Percentiles rank a stretch among this genome's conserved stretches.
Evolutionary conservation across 768 basidiomycete genomes (phyloP).

Genomic region (Leccinum subgranulosum): DNA sequence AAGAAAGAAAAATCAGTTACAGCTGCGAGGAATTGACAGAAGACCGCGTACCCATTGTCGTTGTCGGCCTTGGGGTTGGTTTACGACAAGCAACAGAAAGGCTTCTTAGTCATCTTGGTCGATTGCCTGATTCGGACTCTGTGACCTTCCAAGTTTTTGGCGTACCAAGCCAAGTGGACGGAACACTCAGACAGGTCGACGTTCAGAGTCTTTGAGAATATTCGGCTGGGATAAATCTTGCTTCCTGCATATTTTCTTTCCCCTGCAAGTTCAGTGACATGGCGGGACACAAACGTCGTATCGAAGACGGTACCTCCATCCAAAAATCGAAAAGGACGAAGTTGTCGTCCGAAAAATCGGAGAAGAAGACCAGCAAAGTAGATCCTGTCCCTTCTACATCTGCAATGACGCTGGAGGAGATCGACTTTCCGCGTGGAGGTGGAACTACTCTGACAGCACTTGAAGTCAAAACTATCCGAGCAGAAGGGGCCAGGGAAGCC

Average conservation of each 20-base stretch:
- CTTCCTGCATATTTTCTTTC: background rate
- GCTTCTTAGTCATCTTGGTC: background rate
- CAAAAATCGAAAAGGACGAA: conserved; percentile 64
- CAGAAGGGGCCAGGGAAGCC: conserved; percentile 83
- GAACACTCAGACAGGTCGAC: too few relatives aligned
- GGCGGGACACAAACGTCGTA: conserved; percentile 57
- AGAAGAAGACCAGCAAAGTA: conserved; percentile 20
- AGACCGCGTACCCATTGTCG: conserved; percentile 31
- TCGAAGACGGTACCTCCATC: conserved; percentile 49
- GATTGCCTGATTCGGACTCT: conserved; percentile 14
- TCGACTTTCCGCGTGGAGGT: conserved; percentile 95
- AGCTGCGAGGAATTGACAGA: background rate
- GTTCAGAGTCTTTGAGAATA: background rate
- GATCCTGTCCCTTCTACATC: conserved; percentile 34
- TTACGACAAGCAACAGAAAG: background rate
- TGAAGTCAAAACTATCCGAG: conserved; percentile 81
- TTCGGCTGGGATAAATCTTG: background rate
- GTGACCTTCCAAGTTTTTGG: background rate
- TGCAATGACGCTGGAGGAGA: conserved; percentile 57
- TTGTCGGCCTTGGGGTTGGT: background rate
- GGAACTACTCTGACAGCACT: conserved; percentile 85
- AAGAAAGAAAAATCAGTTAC: conserved; percentile 6
- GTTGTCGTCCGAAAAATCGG: conserved; percentile 31
- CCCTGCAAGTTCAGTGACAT: conserved; percentile 12
- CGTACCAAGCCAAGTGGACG: too few relatives aligned